Percentiles rank a stretch among this genome's conserved stretches.
Conservation (phyloP, 2,329 filamentous ascomycete genomes). For the Lachnellula subtilissima region DNA sequence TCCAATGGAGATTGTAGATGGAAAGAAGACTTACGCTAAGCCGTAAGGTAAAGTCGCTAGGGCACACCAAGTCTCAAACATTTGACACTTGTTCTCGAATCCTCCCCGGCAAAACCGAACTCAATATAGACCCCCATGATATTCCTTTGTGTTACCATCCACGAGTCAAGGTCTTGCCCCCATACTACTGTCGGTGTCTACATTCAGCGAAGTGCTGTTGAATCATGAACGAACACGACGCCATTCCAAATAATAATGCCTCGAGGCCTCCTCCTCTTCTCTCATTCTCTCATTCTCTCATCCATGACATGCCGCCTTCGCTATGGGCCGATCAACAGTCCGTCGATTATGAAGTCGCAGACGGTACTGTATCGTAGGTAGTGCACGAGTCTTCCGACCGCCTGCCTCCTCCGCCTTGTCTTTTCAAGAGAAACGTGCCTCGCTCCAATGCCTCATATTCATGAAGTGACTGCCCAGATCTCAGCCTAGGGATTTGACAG, state of each 20-base stretch:
- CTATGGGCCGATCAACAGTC: neutral
- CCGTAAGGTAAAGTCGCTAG: too few species aligned
- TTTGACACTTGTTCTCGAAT: too few species aligned
- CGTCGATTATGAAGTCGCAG: neutral
- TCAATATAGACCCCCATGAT: too few species aligned
- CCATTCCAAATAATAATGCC: neutral
- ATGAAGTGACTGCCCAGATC: neutral
- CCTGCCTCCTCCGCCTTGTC: neutral
- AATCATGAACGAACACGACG: neutral
- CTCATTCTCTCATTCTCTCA: neutral
- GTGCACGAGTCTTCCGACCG: too few species aligned
- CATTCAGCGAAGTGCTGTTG: neutral
- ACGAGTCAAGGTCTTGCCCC: neutral
- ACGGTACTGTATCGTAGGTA: too few species aligned
- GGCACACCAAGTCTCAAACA: too few species aligned
- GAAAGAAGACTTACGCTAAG: too few species aligned
- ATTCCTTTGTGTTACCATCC: neutral
- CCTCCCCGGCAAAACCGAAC: too few species aligned
- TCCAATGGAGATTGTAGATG: too few species aligned
- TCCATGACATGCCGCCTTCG: neutral
- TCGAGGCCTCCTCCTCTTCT: too few species aligned
- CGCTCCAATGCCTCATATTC: neutral
- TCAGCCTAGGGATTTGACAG: neutral
- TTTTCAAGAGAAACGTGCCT: neutral
- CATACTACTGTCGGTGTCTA: neutral